Percentiles rank a stretch among this genome's conserved stretches.
phyloP scores from a whole-genome alignment of 768 basidiomycete genomes.

The Bullera alba region DNA sequence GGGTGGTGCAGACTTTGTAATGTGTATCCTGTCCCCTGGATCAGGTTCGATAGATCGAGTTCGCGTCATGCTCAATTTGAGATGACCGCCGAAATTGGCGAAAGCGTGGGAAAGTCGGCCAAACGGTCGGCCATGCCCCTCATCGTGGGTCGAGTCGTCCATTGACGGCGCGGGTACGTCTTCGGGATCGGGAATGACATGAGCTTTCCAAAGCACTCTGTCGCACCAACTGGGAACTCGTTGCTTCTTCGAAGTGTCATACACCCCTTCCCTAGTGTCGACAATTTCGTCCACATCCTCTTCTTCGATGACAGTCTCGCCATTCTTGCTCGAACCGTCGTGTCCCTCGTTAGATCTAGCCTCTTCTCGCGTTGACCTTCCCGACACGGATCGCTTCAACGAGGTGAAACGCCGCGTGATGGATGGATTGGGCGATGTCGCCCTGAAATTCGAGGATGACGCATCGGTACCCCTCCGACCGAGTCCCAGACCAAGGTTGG shows the following conservation, averaged over 20 bases:
- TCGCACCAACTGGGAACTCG: constrained; percentile 47
- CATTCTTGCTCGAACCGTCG: constrained; percentile 7
- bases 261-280: constrained; percentile 41
- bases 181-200: constrained; percentile 24
- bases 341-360: not conserved
- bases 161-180: constrained; percentile 1
- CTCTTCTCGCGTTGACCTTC: constrained; percentile 8
- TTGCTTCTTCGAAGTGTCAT: constrained; percentile 45
- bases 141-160: constrained; percentile 1
- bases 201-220: constrained; percentile 43
- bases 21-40: constrained; percentile 10
- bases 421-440: constrained; percentile 2
- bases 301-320: not conserved
- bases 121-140: constrained; percentile 1
- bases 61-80: constrained; percentile 14
- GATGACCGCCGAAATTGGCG: constrained; percentile 21
- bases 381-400: constrained; percentile 32
- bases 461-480: not conserved
- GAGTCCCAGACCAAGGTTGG: not conserved
- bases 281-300: constrained; percentile 16
- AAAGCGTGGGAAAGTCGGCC: constrained; percentile 19
- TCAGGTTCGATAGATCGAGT: constrained; percentile 23
- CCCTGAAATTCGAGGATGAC: not conserved
- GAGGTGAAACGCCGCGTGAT: constrained; percentile 11
- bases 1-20: not conserved